These are phyloP conservation scores for Trichoderma simmonsii DNA, from an alignment of 2,329 filamentous ascomycete genomes.

Conservation along the genomic window DNA sequence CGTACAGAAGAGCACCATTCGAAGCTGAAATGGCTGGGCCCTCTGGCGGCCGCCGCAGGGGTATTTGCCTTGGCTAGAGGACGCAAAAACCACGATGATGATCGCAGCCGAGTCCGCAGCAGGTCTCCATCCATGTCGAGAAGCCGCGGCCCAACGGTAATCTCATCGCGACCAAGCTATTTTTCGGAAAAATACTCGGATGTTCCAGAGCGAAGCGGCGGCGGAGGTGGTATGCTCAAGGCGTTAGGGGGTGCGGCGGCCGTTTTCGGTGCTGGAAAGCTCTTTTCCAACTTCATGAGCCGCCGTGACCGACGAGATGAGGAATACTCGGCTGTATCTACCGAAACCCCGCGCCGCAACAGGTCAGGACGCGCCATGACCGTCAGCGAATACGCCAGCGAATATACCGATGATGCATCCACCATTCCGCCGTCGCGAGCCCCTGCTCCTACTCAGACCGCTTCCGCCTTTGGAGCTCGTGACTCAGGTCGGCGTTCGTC, in stretches of 20 bases:
- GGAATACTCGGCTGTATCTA: constrained; percentile 61
- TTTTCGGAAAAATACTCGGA: constrained; percentile 65
- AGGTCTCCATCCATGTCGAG: constrained; percentile 37
- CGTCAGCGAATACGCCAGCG: constrained; percentile 51
- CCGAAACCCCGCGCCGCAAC: constrained; percentile 55
- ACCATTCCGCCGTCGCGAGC: constrained; percentile 47
- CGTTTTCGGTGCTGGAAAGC: constrained; percentile 58
- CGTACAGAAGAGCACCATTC: constrained; percentile 31
- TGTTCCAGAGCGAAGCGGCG: constrained; percentile 35
- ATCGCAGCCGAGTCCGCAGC: constrained; percentile 42
- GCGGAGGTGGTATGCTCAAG: constrained; percentile 55
- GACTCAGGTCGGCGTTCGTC: constrained; percentile 40
- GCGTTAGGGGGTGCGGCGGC: constrained; percentile 60
- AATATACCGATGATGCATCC: constrained; percentile 43
- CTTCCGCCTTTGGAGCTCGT: constrained; percentile 43
- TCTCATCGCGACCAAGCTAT: constrained; percentile 56
- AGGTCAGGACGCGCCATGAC: constrained; percentile 39
- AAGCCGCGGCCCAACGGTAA: constrained; percentile 45
- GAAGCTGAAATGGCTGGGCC: constrained; percentile 47
- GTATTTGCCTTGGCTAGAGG: constrained; percentile 45
- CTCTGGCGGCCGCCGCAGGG: constrained; percentile 52
- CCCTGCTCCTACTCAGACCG: constrained; percentile 43
- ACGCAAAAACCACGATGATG: constrained; percentile 40
- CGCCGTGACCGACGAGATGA: constrained; percentile 54
- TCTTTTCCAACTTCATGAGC: constrained; percentile 58